A percentile compares a stretch with the other conserved stretches of the same genome.
These are phyloP conservation scores for Trichophyton verrucosum DNA, from an alignment of 2,329 filamentous ascomycete species.

Conservation along the genomic window DNA sequence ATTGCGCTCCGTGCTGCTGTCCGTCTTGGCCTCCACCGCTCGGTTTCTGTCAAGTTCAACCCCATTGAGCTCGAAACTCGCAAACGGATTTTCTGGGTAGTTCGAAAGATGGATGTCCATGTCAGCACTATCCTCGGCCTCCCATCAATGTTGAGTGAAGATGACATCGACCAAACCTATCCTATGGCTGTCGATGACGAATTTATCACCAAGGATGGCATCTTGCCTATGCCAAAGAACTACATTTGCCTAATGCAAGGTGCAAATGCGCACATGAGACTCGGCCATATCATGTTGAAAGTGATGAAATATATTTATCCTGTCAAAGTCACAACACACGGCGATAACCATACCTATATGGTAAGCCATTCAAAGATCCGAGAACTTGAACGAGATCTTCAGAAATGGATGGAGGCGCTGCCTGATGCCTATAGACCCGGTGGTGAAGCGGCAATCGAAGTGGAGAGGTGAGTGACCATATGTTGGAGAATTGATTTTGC, in stretches of 20 bases:
- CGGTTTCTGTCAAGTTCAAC: slow-evolving; percentile 55
- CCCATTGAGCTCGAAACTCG: slow-evolving; percentile 61
- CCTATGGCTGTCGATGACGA: slow-evolving; percentile 36
- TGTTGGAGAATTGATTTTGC: slow-evolving; percentile 7
- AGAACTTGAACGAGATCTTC: slow-evolving; percentile 51
- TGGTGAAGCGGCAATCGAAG: slow-evolving; percentile 59
- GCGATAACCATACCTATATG: slow-evolving; percentile 44
- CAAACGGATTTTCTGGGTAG: slow-evolving; percentile 48
- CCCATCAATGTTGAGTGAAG: slow-evolving; percentile 38
- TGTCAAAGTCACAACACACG: slow-evolving; percentile 39
- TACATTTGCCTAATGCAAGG: slow-evolving; percentile 46
- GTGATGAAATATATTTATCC: slow-evolving; percentile 54
- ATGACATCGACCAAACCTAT: slow-evolving; percentile 40
- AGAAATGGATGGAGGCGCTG: slow-evolving; percentile 52
- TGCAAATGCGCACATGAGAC: slow-evolving; percentile 47
- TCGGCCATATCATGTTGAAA: slow-evolving; percentile 47
- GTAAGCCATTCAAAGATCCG: slow-evolving; percentile 53
- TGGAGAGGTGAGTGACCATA: slow-evolving; percentile 53
- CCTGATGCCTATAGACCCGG: slow-evolving; percentile 69
- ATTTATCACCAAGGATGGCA: slow-evolving; percentile 35
- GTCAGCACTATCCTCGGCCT: slow-evolving; percentile 39
- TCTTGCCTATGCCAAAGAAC: slow-evolving; percentile 43
- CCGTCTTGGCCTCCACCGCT: slow-evolving; percentile 64
- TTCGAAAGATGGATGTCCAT: slow-evolving; percentile 41
- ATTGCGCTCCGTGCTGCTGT: slow-evolving; percentile 65